Evolutionary conservation across 2,329 filamentous ascomycete genomes (phyloP).

Genomic region (Xylaria sp.): DNA sequence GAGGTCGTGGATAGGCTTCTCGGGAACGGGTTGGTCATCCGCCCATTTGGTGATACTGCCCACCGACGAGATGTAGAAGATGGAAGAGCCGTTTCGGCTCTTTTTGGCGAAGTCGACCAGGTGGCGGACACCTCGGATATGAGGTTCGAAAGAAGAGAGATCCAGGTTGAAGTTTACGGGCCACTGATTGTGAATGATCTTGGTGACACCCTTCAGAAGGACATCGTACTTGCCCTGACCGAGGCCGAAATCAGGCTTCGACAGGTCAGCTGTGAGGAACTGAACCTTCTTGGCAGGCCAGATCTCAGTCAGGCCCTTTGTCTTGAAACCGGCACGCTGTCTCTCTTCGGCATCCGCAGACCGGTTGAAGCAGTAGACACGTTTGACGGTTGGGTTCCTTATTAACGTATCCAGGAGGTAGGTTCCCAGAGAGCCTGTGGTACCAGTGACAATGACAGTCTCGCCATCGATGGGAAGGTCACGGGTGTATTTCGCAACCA

Average conservation of each 20-base stretch:
- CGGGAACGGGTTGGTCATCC: slow-evolving; percentile 51
- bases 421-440: slow-evolving; percentile 59
- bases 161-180: slow-evolving; percentile 64
- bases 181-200: slow-evolving; percentile 64
- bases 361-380: slow-evolving; percentile 63
- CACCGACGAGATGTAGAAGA: slow-evolving; percentile 58
- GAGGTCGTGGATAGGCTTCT: slow-evolving; percentile 51
- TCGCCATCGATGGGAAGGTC: slow-evolving; percentile 45
- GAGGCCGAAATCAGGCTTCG: slow-evolving; percentile 61
- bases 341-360: slow-evolving; percentile 52
- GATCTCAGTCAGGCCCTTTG: slow-evolving; percentile 53
- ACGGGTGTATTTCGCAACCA: slow-evolving; percentile 42
- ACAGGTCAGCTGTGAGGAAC: slow-evolving; percentile 62
- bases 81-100: slow-evolving; percentile 48
- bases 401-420: slow-evolving; percentile 57
- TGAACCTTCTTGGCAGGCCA: slow-evolving; percentile 54
- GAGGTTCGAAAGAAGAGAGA: slow-evolving; percentile 60
- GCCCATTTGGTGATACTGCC: slow-evolving; percentile 52
- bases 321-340: slow-evolving; percentile 53
- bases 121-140: slow-evolving; percentile 62
- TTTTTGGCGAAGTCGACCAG: slow-evolving; percentile 56
- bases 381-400: slow-evolving; percentile 49
- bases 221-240: slow-evolving; percentile 50
- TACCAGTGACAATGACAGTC: slow-evolving; percentile 59
- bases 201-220: slow-evolving; percentile 54